Conservation (phyloP, 139 green algal genomes). For the Micromonas pusilla region DNA sequence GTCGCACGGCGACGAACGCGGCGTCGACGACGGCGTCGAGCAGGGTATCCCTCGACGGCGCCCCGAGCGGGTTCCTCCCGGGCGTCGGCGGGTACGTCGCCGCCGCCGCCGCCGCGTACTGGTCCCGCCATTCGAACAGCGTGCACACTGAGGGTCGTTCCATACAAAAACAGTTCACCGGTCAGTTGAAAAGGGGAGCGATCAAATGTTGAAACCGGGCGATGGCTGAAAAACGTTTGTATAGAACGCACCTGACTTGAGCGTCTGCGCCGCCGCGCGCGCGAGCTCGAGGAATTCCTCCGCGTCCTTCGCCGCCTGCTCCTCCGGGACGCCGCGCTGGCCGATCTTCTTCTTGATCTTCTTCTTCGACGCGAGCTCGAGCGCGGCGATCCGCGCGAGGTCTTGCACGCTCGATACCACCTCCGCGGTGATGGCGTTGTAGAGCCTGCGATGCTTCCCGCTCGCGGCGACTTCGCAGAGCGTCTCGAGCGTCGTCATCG, state of each 20-base stretch:
- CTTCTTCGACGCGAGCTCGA: background rate
- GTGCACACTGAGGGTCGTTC: too few relatives aligned
- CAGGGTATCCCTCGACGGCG: background rate
- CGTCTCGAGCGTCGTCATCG: background rate
- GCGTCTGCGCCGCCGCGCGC: background rate
- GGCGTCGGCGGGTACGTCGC: background rate
- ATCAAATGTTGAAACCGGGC: too few relatives aligned
- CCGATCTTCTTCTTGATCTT: background rate
- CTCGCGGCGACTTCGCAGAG: background rate
- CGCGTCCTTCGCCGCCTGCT: background rate
- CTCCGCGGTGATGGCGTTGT: background rate
- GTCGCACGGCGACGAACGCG: background rate
- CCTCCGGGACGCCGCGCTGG: background rate
- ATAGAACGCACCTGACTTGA: too few relatives aligned
- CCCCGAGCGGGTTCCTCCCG: background rate
- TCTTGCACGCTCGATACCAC: background rate
- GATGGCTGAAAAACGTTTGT: too few relatives aligned
- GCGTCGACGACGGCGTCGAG: background rate
- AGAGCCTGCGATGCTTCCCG: background rate
- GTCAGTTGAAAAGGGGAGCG: too few relatives aligned
- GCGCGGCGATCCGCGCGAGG: background rate
- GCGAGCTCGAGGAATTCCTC: background rate
- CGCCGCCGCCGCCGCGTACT: background rate
- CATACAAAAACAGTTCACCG: too few relatives aligned
- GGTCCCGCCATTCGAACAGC: background rate